Percentiles rank a stretch among this genome's conserved stretches.
Conservation (phyloP, 345 rosid genomes). For the Laguncularia racemosa region DNA sequence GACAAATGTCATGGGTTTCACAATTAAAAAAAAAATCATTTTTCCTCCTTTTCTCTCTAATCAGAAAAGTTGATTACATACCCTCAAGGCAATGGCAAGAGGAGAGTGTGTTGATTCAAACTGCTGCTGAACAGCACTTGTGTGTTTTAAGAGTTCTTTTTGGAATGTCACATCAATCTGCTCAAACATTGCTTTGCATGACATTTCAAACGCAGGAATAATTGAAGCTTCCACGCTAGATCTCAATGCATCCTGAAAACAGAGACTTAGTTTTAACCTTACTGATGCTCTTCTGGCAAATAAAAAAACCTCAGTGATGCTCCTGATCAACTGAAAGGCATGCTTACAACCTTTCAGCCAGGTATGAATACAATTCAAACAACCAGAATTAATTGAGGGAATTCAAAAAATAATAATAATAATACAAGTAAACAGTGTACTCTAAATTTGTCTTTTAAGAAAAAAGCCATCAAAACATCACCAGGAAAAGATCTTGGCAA, state of each 20-base stretch:
- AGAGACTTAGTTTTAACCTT: slow-evolving; percentile 2
- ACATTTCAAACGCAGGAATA: slow-evolving; percentile 85
- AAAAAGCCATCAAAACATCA: too few species aligned
- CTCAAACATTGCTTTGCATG: slow-evolving; percentile 87
- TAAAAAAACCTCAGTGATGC: too few species aligned
- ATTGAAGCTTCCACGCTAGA: slow-evolving; percentile 61
- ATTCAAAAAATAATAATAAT: too few species aligned
- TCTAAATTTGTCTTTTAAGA: too few species aligned
- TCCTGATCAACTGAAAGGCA: too few species aligned
- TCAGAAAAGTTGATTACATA: slow-evolving; percentile 14
- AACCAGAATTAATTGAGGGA: too few species aligned
- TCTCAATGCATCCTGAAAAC: slow-evolving; percentile 62
- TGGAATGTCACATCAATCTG: slow-evolving; percentile 80
- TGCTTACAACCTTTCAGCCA: too few species aligned
- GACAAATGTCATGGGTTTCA: background rate
- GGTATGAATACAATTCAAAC: too few species aligned
- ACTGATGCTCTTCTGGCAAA: too few species aligned
- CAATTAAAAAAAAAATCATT: background rate
- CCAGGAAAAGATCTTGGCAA: too few species aligned
- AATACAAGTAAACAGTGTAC: too few species aligned
- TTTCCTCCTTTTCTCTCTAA: too few species aligned
- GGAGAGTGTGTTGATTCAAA: slow-evolving; percentile 65
- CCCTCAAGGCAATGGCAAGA: slow-evolving; percentile 67
- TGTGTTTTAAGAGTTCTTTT: slow-evolving; percentile 74
- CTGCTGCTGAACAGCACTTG: slow-evolving; percentile 63